A percentile compares a stretch with the other conserved stretches of the same genome.
Evolutionary conservation across 768 basidiomycete genomes (phyloP).

Genomic region (Boletus coccyginus): DNA sequence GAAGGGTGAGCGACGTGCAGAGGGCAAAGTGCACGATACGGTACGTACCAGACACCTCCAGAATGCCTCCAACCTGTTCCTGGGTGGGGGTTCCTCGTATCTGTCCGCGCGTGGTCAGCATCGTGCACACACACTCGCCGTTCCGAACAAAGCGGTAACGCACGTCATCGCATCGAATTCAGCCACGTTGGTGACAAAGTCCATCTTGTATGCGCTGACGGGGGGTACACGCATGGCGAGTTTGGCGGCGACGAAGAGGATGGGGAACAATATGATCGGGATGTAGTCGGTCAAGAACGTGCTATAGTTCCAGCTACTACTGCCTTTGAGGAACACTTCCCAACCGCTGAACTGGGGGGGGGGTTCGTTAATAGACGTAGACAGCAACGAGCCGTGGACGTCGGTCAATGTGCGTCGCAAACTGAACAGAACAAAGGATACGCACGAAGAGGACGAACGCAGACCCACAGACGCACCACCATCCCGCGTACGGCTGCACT

Average conservation of each 20-base stretch:
- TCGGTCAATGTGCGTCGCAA: background rate
- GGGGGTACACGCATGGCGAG: constrained; percentile 10
- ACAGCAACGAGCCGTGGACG: too few relatives aligned
- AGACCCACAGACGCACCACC: constrained; percentile 32
- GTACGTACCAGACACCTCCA: constrained; percentile 26
- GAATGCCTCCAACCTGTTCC: constrained; percentile 21
- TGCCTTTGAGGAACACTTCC: constrained; percentile 36
- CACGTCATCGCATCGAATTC: constrained; percentile 31
- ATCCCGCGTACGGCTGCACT: constrained; percentile 42
- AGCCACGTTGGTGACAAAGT: constrained; percentile 19
- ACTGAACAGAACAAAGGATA: background rate
- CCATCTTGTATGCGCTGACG: constrained; percentile 19
- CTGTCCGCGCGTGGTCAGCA: constrained; percentile 2
- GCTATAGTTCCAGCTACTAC: constrained; percentile 31
- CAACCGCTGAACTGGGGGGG: constrained; percentile 36
- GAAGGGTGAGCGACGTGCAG: background rate
- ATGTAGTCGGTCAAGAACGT: constrained; percentile 43
- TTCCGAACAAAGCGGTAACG: too few relatives aligned
- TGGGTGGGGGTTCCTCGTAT: constrained; percentile 24
- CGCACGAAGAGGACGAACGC: constrained; percentile 36
- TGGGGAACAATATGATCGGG: constrained; percentile 43
- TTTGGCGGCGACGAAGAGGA: constrained; percentile 38
- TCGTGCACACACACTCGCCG: too few relatives aligned
- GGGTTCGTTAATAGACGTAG: background rate
- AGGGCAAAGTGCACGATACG: background rate